These are phyloP conservation scores for Aspergillus fijiensis DNA, from an alignment of 2,329 filamentous ascomycete species.

Conservation along the genomic window DNA sequence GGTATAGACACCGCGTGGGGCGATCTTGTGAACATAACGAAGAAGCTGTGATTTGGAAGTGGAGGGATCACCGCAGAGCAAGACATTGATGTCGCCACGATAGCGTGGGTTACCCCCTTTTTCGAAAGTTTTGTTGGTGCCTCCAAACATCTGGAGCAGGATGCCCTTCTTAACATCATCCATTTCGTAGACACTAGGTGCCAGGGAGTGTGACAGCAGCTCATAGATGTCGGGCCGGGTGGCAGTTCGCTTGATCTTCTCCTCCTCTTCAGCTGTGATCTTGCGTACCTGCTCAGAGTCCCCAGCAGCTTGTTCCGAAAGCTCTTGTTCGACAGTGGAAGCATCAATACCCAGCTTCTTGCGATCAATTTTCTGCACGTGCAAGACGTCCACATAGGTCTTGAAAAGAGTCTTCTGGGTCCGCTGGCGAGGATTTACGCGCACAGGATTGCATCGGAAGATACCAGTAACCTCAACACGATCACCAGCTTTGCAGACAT, in stretches of 20 bases:
- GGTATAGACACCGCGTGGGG: slow-evolving; percentile 79
- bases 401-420: slow-evolving; percentile 96
- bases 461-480: slow-evolving; percentile 94
- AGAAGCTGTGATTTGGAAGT: slow-evolving; percentile 95
- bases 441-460: slow-evolving; percentile 90
- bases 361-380: slow-evolving; percentile 95
- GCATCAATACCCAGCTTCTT: slow-evolving; percentile 88
- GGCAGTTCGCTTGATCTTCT: slow-evolving; percentile 79
- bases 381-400: slow-evolving; percentile 92
- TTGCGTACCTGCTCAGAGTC: slow-evolving; percentile 80
- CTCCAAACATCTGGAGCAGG: slow-evolving; percentile 90
- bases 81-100: slow-evolving; percentile 93
- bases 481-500: slow-evolving; percentile 97
- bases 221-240: slow-evolving; percentile 87
- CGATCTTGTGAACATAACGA: slow-evolving; percentile 95
- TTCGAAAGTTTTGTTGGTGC: slow-evolving; percentile 96
- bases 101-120: slow-evolving; percentile 96
- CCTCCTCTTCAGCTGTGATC: slow-evolving; percentile 81
- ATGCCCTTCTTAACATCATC: slow-evolving; percentile 99
- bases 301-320: slow-evolving; percentile 69
- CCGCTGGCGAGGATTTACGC: slow-evolving; percentile 88
- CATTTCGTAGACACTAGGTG: slow-evolving; percentile 95
- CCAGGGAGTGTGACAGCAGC: slow-evolving; percentile 82
- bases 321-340: slow-evolving; percentile 81
- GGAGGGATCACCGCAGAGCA: slow-evolving; percentile 95